These are phyloP conservation scores for Coemansia sp. DNA, from an alignment of 192 early-diverging fungal species.

Conservation along the genomic window DNA sequence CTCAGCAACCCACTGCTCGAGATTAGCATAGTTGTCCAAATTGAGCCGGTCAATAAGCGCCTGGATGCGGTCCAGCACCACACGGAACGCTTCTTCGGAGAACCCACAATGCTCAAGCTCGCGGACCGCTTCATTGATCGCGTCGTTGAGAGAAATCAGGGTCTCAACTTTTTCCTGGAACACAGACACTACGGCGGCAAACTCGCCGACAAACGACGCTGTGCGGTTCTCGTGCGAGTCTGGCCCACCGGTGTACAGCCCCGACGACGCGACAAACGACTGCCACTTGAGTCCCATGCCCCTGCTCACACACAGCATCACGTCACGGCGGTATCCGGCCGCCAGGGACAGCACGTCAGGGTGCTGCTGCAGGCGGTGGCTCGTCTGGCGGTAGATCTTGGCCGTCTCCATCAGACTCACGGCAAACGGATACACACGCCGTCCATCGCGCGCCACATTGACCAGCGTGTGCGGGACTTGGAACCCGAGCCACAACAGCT, in stretches of 20 bases:
- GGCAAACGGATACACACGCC: slow-evolving; percentile 96
- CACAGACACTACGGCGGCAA: slow-evolving; percentile 82
- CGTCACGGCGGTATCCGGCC: slow-evolving; percentile 92
- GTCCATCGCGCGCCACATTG: slow-evolving; percentile 91
- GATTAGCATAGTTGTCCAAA: slow-evolving; percentile 91
- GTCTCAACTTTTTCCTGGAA: slow-evolving; percentile 95
- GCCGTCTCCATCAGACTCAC: slow-evolving; percentile 95
- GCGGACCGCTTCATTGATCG: slow-evolving; percentile 76
- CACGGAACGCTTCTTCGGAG: slow-evolving; percentile 64
- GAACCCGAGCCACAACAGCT: slow-evolving; percentile 94
- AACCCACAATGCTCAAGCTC: slow-evolving; percentile 83
- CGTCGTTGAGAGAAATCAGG: slow-evolving; percentile 78
- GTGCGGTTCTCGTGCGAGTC: slow-evolving; percentile 79
- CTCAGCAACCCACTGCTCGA: slow-evolving; percentile 84
- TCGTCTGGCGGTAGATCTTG: slow-evolving; percentile 85
- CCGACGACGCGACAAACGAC: slow-evolving; percentile 76
- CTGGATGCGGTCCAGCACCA: slow-evolving; percentile 80
- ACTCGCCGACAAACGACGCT: slow-evolving; percentile 92
- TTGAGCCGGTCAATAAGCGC: slow-evolving; percentile 88
- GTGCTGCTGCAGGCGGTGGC: slow-evolving; percentile 75
- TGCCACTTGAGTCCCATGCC: slow-evolving; percentile 86
- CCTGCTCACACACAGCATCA: slow-evolving; percentile 79
- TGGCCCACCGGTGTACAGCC: slow-evolving; percentile 43
- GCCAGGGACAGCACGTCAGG: slow-evolving; percentile 76
- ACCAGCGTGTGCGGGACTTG: slow-evolving; percentile 87